Percentiles rank a stretch among this genome's conserved stretches.
Evolutionary conservation across 192 early-diverging fungal genomes (phyloP).

Genomic region (Entomortierella parvispora): DNA sequence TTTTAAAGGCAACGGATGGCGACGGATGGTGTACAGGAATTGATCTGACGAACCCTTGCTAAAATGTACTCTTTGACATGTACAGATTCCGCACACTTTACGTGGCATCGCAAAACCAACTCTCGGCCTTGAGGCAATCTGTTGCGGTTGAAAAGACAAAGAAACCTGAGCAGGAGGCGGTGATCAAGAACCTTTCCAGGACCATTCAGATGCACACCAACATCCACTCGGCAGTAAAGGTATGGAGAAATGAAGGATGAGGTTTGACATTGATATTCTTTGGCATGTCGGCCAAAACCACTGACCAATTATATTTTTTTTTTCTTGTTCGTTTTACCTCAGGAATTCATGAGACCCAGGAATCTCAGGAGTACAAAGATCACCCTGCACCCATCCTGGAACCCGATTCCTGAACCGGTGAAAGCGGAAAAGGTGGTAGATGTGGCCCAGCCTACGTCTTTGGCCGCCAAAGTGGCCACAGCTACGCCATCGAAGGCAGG

Average conservation of each 20-base stretch:
- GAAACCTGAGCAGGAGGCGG: slow-evolving; percentile 3
- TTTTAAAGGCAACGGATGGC: neutral
- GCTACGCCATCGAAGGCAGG: no score
- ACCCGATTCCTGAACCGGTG: slow-evolving; percentile 1
- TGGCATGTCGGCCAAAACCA: neutral
- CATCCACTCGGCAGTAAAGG: slow-evolving; percentile 20
- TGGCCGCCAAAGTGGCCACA: neutral
- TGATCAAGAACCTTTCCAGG: slow-evolving; percentile 1
- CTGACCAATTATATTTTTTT: neutral
- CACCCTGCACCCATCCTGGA: slow-evolving; percentile 31
- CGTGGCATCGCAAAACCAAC: slow-evolving; percentile 15
- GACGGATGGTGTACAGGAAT: neutral
- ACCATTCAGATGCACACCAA: slow-evolving; percentile 16
- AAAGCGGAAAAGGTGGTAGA: no score
- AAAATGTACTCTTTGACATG: neutral
- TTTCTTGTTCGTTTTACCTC: neutral
- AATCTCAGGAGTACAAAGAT: slow-evolving; percentile 14
- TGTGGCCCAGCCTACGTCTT: neutral
- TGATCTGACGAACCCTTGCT: no score
- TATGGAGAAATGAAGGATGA: neutral
- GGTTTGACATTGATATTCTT: neutral
- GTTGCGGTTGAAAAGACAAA: slow-evolving; percentile 7
- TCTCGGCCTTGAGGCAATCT: slow-evolving; percentile 14
- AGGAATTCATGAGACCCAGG: slow-evolving; percentile 47
- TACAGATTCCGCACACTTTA: slow-evolving; percentile 37